Percentiles rank a stretch among this genome's conserved stretches.
These are phyloP conservation scores for Verticillium nonalfalfae DNA, from an alignment of 2,329 filamentous ascomycete genomes.

Conservation along the genomic window DNA sequence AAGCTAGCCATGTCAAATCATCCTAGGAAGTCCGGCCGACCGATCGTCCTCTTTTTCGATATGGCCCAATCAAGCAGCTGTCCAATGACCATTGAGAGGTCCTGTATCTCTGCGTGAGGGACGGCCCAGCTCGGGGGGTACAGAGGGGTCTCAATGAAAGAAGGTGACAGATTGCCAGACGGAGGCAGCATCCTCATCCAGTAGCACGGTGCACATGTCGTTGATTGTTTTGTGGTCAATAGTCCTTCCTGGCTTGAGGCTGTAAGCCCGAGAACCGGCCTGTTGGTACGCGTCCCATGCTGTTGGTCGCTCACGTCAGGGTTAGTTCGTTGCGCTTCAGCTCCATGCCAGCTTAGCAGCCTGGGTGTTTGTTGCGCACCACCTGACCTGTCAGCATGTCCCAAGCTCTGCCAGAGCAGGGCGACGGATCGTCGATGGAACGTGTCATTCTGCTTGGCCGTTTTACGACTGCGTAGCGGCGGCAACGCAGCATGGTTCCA, in stretches of 20 bases:
- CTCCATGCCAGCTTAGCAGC: background rate
- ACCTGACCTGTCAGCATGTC: too few relatives aligned
- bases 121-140: background rate
- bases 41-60: background rate
- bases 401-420: background rate
- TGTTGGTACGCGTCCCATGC: background rate
- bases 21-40: background rate
- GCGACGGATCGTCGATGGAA: background rate
- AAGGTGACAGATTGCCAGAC: background rate
- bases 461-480: background rate
- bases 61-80: conserved; percentile 1
- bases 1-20: background rate
- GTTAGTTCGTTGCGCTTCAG: background rate
- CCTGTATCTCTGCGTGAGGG: background rate
- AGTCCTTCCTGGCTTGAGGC: background rate
- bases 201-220: background rate
- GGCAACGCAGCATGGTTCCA: background rate
- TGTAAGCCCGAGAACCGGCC: background rate
- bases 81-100: conserved; percentile 5
- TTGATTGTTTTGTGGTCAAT: background rate
- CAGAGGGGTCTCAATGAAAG: background rate
- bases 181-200: background rate
- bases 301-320: background rate
- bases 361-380: background rate
- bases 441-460: background rate